Percentiles rank a stretch among this genome's conserved stretches.
Evolutionary conservation across 2,329 filamentous ascomycete species (phyloP).

Genomic region (Claviceps sp.): DNA sequence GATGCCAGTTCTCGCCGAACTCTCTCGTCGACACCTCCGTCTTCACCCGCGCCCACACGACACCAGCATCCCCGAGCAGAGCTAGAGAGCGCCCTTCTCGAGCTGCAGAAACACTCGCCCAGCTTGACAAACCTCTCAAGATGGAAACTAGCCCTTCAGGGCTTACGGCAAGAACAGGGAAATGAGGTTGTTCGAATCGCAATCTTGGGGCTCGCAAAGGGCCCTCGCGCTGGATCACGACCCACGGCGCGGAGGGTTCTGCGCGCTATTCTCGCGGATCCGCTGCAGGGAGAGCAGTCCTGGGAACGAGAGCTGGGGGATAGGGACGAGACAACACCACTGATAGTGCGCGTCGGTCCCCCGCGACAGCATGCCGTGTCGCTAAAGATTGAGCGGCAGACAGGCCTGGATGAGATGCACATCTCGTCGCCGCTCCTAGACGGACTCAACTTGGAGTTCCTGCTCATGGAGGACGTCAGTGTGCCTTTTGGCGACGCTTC

Average conservation of each 20-base stretch:
- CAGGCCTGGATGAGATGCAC: constrained; percentile 42
- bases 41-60: neutral
- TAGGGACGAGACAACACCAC: constrained; percentile 37
- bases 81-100: constrained; percentile 44
- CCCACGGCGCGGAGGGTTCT: constrained; percentile 50
- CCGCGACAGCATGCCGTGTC: constrained; percentile 15
- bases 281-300: constrained; percentile 43
- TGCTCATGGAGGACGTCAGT: constrained; percentile 37
- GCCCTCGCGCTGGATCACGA: constrained; percentile 24
- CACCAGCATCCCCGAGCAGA: constrained; percentile 29
- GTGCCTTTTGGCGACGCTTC: constrained; percentile 20
- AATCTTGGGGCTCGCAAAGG: constrained; percentile 34
- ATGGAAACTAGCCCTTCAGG: constrained; percentile 56
- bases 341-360: constrained; percentile 46
- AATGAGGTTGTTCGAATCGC: constrained; percentile 46
- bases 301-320: constrained; percentile 54
- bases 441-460: constrained; percentile 49
- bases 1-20: constrained; percentile 13
- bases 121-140: constrained; percentile 54
- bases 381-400: constrained; percentile 17
- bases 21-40: constrained; percentile 14
- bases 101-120: constrained; percentile 47
- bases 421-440: constrained; percentile 51
- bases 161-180: constrained; percentile 43
- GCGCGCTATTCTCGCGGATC: constrained; percentile 57